These are phyloP conservation scores for Sequoia sempervirens DNA, from an alignment of 75 land plant species.

Conservation along the genomic window DNA sequence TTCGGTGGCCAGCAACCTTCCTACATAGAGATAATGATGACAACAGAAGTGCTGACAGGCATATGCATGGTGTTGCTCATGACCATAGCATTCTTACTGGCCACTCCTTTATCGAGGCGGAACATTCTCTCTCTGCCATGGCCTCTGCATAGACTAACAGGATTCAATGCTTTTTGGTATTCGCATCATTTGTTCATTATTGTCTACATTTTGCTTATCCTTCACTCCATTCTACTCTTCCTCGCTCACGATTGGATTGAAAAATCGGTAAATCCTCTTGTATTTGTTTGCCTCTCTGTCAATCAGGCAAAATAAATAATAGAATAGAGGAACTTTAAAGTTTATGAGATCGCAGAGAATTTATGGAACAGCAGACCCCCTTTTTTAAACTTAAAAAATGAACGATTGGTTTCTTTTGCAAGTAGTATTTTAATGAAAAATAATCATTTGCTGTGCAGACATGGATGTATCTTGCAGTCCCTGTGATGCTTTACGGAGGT, in stretches of 20 bases:
- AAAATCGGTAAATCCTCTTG: slow-evolving; percentile 14
- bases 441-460: slow-evolving; percentile 9
- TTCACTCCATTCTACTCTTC: slow-evolving; percentile 23
- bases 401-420: no score
- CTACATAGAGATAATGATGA: slow-evolving; percentile 15
- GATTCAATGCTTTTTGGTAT: slow-evolving; percentile 36
- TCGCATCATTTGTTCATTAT: slow-evolving; percentile 29
- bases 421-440: no score
- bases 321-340: no score
- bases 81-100: slow-evolving; percentile 21
- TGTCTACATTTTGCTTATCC: slow-evolving; percentile 25
- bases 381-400: no score
- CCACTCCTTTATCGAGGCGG: slow-evolving; percentile 16
- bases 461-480: slow-evolving; percentile 30
- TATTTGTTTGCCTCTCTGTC: background rate
- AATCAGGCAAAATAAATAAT: no score
- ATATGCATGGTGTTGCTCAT: slow-evolving; percentile 26
- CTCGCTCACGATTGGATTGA: slow-evolving; percentile 21
- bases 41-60: slow-evolving; percentile 19
- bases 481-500: slow-evolving; percentile 15
- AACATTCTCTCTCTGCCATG: slow-evolving; percentile 23
- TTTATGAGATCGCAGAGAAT: no score
- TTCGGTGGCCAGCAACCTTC: slow-evolving; percentile 17
- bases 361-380: no score
- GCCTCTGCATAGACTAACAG: slow-evolving; percentile 32